Percentiles rank a stretch among this genome's conserved stretches.
Conservation (phyloP, 2,329 filamentous ascomycete species). For the Penicillium italicum region DNA sequence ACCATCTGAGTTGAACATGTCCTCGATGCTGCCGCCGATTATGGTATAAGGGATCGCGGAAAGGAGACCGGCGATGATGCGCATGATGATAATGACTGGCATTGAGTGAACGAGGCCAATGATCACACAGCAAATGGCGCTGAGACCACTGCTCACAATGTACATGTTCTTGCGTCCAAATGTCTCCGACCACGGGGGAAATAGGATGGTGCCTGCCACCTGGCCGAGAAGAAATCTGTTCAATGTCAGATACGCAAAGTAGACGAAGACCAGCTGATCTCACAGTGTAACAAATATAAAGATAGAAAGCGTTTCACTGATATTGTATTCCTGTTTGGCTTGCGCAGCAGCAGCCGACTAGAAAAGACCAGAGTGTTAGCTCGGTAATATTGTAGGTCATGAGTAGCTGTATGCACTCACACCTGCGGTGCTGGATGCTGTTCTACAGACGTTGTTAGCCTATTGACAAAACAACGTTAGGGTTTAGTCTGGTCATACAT, state of each 20-base stretch:
- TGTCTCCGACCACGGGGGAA: slow-evolving; percentile 38
- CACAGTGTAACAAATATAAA: slow-evolving; percentile 34
- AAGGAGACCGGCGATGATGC: slow-evolving; percentile 45
- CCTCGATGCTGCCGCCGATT: slow-evolving; percentile 49
- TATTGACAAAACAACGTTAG: too few relatives aligned
- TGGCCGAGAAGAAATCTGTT: slow-evolving; percentile 36
- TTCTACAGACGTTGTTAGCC: slow-evolving; percentile 24
- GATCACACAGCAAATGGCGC: slow-evolving; percentile 35
- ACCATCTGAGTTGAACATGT: slow-evolving; percentile 47
- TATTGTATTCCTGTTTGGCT: slow-evolving; percentile 27
- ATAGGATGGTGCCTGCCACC: slow-evolving; percentile 32
- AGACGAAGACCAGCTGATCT: slow-evolving; percentile 7
- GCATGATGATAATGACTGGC: slow-evolving; percentile 39
- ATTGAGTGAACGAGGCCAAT: slow-evolving; percentile 39
- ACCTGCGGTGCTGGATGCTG: slow-evolving; percentile 35
- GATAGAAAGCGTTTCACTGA: slow-evolving; percentile 26
- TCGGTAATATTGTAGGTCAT: background rate
- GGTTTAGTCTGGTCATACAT: slow-evolving; percentile 21
- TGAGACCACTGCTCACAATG: slow-evolving; percentile 29
- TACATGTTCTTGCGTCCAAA: slow-evolving; percentile 41
- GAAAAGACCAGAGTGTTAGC: background rate
- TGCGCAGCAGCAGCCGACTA: slow-evolving; percentile 31
- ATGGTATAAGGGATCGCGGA: slow-evolving; percentile 50
- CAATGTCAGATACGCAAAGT: background rate
- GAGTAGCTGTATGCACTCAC: slow-evolving; percentile 18